Conservation (phyloP, 331 rosid species). For the Pyrus hybrid region DNA sequence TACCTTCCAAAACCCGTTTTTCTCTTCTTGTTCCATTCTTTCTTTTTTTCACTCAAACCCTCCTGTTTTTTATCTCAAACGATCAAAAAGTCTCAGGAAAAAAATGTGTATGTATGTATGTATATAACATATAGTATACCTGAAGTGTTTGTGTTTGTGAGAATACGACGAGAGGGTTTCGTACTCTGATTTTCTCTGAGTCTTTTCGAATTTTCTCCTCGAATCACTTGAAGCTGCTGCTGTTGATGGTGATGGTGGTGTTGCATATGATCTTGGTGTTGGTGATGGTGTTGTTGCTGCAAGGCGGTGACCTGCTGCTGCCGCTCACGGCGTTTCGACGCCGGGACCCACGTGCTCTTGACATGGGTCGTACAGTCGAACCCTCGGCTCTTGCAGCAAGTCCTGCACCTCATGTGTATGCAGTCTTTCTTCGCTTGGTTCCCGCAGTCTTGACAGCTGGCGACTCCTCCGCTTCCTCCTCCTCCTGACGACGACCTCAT, state of each 20-base stretch:
- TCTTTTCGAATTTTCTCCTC: slow-evolving; percentile 23
- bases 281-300: slow-evolving; percentile 19
- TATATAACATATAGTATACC: slow-evolving; percentile 15
- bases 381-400: slow-evolving; percentile 95
- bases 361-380: slow-evolving; percentile 76
- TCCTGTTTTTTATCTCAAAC: background rate
- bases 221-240: background rate
- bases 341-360: slow-evolving; percentile 91
- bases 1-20: slow-evolving; percentile 10
- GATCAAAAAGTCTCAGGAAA: background rate
- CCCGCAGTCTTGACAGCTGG: slow-evolving; percentile 90
- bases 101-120: background rate
- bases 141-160: slow-evolving; percentile 36
- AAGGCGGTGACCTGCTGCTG: slow-evolving; percentile 33
- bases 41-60: background rate
- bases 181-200: slow-evolving; percentile 21
- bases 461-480: slow-evolving; percentile 5
- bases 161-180: slow-evolving; percentile 37
- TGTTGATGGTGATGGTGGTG: slow-evolving; percentile 20
- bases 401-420: slow-evolving; percentile 73
- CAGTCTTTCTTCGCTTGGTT: slow-evolving; percentile 97
- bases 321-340: slow-evolving; percentile 70
- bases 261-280: background rate
- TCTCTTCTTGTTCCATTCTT: background rate
- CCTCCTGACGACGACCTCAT: slow-evolving; percentile 26